Evolutionary conservation across 345 rosid genomes (phyloP).

Genomic region (Moricandia moricandioides): DNA sequence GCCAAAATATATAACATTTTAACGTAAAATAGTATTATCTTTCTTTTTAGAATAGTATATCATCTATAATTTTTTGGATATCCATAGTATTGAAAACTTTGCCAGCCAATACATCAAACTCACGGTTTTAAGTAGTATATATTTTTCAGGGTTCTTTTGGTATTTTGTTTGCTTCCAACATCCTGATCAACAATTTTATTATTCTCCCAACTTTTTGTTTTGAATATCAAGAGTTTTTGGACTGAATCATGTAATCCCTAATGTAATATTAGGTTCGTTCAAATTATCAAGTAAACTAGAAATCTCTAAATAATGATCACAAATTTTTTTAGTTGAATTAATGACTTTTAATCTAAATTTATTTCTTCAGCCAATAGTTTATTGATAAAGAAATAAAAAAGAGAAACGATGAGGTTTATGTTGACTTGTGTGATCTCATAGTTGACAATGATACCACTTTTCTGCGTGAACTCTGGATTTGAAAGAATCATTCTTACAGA

Average conservation of each 20-base stretch:
- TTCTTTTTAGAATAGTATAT: neutral
- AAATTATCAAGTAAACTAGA: too few species aligned
- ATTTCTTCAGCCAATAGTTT: neutral
- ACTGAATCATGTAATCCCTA: too few species aligned
- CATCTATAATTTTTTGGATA: neutral
- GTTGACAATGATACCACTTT: constrained; percentile 14
- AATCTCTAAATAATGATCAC: too few species aligned
- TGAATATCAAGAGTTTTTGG: too few species aligned
- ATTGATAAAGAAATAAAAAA: neutral
- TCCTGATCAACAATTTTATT: neutral
- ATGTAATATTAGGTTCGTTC: too few species aligned
- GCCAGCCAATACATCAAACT: neutral
- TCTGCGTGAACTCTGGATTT: neutral
- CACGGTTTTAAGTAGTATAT: neutral
- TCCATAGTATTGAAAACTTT: neutral
- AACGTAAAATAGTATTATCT: neutral
- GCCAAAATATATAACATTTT: neutral
- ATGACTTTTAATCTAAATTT: neutral
- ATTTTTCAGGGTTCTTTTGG: neutral
- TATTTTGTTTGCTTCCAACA: neutral
- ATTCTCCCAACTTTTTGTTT: neutral
- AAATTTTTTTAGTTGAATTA: too few species aligned
- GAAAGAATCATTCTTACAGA: constrained; percentile 8
- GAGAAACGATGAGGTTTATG: constrained; percentile 16
- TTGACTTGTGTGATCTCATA: constrained; percentile 28